Base-by-base conservation (phyloP, 2,329 filamentous ascomycete species). In the Penicillium vulpinum region DNA sequence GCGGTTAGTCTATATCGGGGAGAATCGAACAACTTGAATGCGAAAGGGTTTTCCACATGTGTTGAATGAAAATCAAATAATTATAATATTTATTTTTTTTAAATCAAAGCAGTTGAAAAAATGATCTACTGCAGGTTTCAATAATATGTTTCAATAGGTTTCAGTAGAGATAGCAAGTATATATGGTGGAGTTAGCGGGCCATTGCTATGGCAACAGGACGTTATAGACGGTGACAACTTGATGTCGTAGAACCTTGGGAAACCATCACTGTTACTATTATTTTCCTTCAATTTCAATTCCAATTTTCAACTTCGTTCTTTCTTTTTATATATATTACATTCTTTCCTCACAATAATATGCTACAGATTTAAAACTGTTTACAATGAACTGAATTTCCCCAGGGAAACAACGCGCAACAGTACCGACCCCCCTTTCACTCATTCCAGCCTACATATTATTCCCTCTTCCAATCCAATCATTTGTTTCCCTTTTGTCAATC, bases 401-500 rank as follows among this genome's bases (percentile, higher is more conserved):
- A 53, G 46, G 57, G 51, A 58, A 62, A 56, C 48, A 52, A 60
- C 57, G 47, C 58, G 47, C 62, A 60, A 65, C 64, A 60, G 64
- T 66, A 66, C 55, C 56, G 38, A 58, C 51, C 24, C 52, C 35
- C 47, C 40, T 59, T 54, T 33, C 40, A 54, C 58, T 54, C 48
- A 49, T 43, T 59, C 47, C 36, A n/a, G 22, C 51, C 60, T 50
- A 54, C 55, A 50, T 44, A 44, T 29, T 44, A 44, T 29, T 39
- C 43, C 48, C 43, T 41, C 35, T 26, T n/a, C n/a, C n/a, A n/a
- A n/a, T n/a, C 35, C 45, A 50, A 33, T 38, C 40, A 26, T 58
- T 58, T 35, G 31, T 35, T 50, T 57, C 35, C 44, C 55, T 41
- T 58, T 58, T 56, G 52, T 49, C 55, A 58, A 24, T 33, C 21